Evolutionary conservation across 208 protist species (phyloP), one percentile per base, ranked within the genome.

Genomic region (Herpetomonas samuelpessoai): DNA sequence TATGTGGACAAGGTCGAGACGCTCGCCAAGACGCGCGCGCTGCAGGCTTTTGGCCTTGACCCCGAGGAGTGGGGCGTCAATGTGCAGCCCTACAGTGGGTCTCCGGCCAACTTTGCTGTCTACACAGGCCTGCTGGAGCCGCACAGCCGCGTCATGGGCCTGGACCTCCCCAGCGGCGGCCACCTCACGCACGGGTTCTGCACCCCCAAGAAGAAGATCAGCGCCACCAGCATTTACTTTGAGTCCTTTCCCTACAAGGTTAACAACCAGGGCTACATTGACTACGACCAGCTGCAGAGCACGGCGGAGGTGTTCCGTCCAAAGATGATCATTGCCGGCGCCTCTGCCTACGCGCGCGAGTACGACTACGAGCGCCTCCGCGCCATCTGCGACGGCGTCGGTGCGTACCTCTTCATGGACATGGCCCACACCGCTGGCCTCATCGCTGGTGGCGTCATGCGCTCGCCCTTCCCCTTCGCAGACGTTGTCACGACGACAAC

Each of bases 401-500:
- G 88, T 26, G 89, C 95, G 22, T 86, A 92, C 46, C 78, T 99
- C 6, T 89, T 99, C 75, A 86, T 91, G 68, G 98, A 99, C 83
- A 99, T 99, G 97, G 98, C 98, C 14, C 98, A 99, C 86, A 98
- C 96, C 41, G 80, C 82, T 24, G 97, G 97, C 21, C 81, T 98
- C 14, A 90, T 99, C 26, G 95, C 97, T 0, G 86, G 92, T 27
- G 73, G 91, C 19, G 74, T 85, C 35, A 67, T 90, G 35, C 62
- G 80, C 46, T 76, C 65, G 18, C 98, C 98, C 7, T 99, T 99
- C 67, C 74, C 91, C 3, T 91, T 89, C 70, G 97, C 85, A 39
- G 98, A 99, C 80, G 76, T 99, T 30, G 99, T 99, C 29, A 99
- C 98, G n/a, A 98, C 98, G n/a, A 99, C 98, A 26, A 99, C 98